These are phyloP conservation scores for Eragrostis nindensis DNA, from an alignment of 176 grass and related monocot genomes.

Conservation along the genomic window DNA sequence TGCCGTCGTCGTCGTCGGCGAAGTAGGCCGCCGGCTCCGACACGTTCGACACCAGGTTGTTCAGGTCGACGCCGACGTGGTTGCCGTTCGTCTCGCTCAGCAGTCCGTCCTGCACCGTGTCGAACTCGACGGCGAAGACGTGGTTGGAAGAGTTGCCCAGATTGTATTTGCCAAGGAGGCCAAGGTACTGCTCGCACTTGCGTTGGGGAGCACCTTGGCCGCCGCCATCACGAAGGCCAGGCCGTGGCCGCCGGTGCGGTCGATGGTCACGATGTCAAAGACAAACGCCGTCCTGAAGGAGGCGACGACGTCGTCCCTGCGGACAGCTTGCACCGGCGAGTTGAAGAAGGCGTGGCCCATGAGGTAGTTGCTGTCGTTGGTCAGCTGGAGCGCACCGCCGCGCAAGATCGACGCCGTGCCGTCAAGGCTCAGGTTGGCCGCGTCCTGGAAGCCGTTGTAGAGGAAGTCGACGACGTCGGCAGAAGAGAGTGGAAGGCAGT, in stretches of 20 bases:
- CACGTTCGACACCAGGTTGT: slow-evolving; percentile 29
- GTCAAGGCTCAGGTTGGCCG: slow-evolving; percentile 38
- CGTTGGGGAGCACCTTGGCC: slow-evolving; percentile 23
- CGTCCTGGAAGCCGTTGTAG: slow-evolving; percentile 46
- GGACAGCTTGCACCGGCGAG: slow-evolving; percentile 31
- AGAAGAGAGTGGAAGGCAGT: neutral
- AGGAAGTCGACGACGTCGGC: slow-evolving; percentile 32
- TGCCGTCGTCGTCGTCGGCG: neutral
- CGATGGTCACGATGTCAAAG: slow-evolving; percentile 41
- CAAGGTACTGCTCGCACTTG: slow-evolving; percentile 38
- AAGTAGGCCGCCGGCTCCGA: slow-evolving; percentile 13
- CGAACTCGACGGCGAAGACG: slow-evolving; percentile 57
- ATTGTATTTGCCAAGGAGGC: slow-evolving; percentile 18
- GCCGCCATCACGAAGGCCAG: slow-evolving; percentile 46
- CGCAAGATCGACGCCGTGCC: slow-evolving; percentile 35
- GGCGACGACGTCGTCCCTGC: neutral
- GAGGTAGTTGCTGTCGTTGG: slow-evolving; percentile 9
- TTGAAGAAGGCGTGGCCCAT: slow-evolving; percentile 55
- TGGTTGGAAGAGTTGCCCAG: slow-evolving; percentile 44
- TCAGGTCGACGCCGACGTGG: slow-evolving; percentile 52
- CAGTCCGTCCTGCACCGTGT: neutral
- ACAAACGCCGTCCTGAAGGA: slow-evolving; percentile 56
- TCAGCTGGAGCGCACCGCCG: slow-evolving; percentile 48
- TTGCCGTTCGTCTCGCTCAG: slow-evolving; percentile 36
- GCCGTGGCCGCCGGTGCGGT: slow-evolving; percentile 35